A percentile compares a stretch with the other conserved stretches of the same genome.
Evolutionary conservation across 2,329 filamentous ascomycete genomes (phyloP).

Genomic region (Fusarium acutatum): DNA sequence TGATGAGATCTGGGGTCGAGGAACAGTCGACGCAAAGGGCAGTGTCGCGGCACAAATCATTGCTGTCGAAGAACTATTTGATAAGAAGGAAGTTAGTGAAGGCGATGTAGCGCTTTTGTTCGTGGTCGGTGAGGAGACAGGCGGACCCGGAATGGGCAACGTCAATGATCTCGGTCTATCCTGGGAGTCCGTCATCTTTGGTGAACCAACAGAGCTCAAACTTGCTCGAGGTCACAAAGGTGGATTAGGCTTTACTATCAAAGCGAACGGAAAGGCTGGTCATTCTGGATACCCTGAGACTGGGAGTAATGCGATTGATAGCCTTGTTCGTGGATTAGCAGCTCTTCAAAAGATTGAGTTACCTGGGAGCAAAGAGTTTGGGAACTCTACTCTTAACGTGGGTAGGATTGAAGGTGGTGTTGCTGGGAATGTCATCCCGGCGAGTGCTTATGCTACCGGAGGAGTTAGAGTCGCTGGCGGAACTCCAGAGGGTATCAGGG

Average conservation of each 20-base stretch:
- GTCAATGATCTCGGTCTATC: background rate
- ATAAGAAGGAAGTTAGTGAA: fast-evolving
- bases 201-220: slow-evolving; percentile 8
- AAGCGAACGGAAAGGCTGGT: background rate
- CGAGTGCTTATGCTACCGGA: background rate
- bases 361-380: background rate
- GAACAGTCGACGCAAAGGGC: background rate
- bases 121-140: background rate
- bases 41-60: background rate
- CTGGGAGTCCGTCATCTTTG: slow-evolving; percentile 4
- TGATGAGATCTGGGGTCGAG: slow-evolving; percentile 10
- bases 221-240: slow-evolving; percentile 1
- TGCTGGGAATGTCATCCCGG: background rate
- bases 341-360: background rate
- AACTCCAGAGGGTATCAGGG: background rate
- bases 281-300: slow-evolving; percentile 9
- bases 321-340: background rate
- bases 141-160: background rate
- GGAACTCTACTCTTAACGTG: background rate
- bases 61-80: background rate
- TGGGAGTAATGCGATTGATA: background rate
- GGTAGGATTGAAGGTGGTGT: background rate
- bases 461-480: background rate
- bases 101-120: background rate
- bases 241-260: background rate